These are phyloP conservation scores for Schwanniomyces vanrijiae DNA, from an alignment of 805 yeast genomes.

Conservation along the genomic window DNA sequence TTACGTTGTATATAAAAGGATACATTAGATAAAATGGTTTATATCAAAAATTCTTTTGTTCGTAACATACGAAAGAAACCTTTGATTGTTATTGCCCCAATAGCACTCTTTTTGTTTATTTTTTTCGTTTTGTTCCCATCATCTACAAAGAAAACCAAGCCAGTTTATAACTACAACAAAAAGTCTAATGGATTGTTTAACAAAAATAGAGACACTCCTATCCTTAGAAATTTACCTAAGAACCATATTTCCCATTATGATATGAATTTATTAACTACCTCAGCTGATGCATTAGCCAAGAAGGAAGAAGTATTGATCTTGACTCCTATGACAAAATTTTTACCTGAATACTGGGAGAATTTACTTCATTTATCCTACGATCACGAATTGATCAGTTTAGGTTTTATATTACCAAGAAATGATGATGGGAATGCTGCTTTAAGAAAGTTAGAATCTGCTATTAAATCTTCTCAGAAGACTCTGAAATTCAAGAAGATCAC, in stretches of 20 bases:
- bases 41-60: conserved; percentile 29
- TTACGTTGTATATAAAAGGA: background rate
- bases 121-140: conserved; percentile 42
- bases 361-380: conserved; percentile 76
- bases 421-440: conserved; percentile 80
- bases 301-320: conserved; percentile 82
- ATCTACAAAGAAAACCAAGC: conserved; percentile 13
- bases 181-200: conserved; percentile 49
- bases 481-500: conserved; percentile 80
- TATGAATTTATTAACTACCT: conserved; percentile 72
- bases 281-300: conserved; percentile 69
- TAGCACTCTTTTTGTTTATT: conserved; percentile 41
- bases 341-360: conserved; percentile 86
- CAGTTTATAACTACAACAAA: conserved; percentile 48
- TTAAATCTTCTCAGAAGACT: conserved; percentile 67
- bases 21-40: conserved; percentile 11
- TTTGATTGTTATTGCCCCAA: conserved; percentile 44
- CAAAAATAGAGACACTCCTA: conserved; percentile 50
- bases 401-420: conserved; percentile 86
- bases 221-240: conserved; percentile 62
- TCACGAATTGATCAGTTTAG: conserved; percentile 79
- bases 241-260: conserved; percentile 83
- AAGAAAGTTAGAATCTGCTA: conserved; percentile 67
- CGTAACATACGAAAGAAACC: conserved; percentile 66
- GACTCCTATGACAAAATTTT: conserved; percentile 88